Evolutionary conservation across 148 eudicot genomes (phyloP), one percentile per base, ranked within the genome.

Genomic region (Oxyria digyna): DNA sequence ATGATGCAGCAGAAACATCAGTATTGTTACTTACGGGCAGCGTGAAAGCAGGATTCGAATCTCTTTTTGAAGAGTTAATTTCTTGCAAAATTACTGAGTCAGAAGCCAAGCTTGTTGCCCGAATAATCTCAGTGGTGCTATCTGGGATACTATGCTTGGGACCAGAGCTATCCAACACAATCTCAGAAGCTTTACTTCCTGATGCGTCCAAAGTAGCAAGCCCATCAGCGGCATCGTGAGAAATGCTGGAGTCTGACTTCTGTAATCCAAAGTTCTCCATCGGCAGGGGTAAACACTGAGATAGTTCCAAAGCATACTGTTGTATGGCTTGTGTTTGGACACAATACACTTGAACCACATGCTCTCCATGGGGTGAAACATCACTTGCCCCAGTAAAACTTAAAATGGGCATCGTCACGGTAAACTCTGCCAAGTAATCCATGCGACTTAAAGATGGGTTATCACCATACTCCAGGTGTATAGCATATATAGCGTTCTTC

Each of bases 271-370:
- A 63, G 69, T 80, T 82, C 17, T 84, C 97, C 71, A 87, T 29
- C 6, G 96, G 91, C 12, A 29, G 64, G 40, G 97, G 99, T 76
- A 94, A 76, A 76, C 99, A 90, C 78, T 81, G 97, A 20, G 87
- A 86, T 33, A 88, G 78, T 72, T 94, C 93, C 82, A 94, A 72
- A 68, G 96, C 99, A 81, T 94, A 94, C 82, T 94, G 97, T 74
- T 94, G 99, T 80, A 94, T 94, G 74, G 99, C 99, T 73, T 94
- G 99, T 67, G 99, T 90, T 77, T 94, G 99, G 48, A 94, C 97
- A 80, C 99, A 94, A 73, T 90, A 94, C 68, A 94, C 87, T 78
- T 94, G 96, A 75, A 94, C 89, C n/a, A 78, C 77, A 29, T 86
- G 91, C 66, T 88, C 97, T 35, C 91, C 97, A 74, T 88, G 85